Evolutionary conservation across 306 rosid genomes (phyloP).

Genomic region (Prunus campanulata): DNA sequence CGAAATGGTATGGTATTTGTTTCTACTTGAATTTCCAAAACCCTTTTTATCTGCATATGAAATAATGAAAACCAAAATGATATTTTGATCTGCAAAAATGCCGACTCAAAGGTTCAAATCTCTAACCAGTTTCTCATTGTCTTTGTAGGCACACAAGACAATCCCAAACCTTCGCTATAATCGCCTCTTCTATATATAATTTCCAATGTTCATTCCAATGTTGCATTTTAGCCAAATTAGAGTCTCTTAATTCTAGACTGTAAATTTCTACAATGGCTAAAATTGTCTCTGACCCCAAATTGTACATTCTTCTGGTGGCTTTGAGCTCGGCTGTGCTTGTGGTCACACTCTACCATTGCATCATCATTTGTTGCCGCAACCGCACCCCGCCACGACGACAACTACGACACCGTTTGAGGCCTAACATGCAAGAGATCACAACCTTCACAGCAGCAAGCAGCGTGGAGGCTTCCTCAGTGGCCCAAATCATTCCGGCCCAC

Average conservation of each 20-base stretch:
- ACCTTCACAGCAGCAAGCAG: neutral
- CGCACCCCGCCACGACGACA: slow-evolving; percentile 8
- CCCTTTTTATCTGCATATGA: neutral
- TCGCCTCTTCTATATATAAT: neutral
- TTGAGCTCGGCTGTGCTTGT: slow-evolving; percentile 46
- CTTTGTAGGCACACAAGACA: neutral
- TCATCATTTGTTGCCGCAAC: slow-evolving; percentile 32
- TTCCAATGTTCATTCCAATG: neutral
- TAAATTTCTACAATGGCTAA: slow-evolving; percentile 12
- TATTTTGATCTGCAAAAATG: neutral
- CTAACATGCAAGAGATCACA: neutral
- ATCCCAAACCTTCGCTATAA: neutral
- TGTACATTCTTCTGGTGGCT: slow-evolving; percentile 31
- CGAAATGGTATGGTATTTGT: neutral
- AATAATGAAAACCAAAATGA: neutral
- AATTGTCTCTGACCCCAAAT: neutral
- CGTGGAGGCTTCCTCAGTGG: slow-evolving; percentile 5
- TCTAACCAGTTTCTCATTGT: neutral
- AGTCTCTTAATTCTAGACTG: neutral
- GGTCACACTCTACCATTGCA: slow-evolving; percentile 45
- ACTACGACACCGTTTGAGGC: neutral
- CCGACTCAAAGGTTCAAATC: neutral
- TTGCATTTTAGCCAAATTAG: neutral
- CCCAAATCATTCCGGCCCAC: slow-evolving; percentile 44
- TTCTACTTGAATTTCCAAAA: neutral